A percentile compares a stretch with the other conserved stretches of the same genome.
Evolutionary conservation across 2,329 filamentous ascomycete species (phyloP).

Genomic region (Pyricularia sp.): DNA sequence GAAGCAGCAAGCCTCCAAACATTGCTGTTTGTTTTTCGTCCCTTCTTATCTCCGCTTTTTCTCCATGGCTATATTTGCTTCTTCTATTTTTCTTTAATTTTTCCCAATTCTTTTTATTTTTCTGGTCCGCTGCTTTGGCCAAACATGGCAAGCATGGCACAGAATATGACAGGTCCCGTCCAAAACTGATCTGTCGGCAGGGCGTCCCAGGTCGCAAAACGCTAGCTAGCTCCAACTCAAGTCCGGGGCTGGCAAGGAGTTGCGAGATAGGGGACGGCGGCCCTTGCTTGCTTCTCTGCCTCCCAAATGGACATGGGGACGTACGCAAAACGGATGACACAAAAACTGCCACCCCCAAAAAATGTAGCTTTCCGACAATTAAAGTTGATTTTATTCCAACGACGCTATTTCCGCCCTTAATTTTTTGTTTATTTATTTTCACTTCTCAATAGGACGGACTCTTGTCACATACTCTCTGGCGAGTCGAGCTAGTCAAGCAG

Average conservation of each 20-base stretch:
- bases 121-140: not conserved
- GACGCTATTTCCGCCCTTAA: not conserved
- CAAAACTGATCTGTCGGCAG: not conserved
- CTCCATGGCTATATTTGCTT: not conserved
- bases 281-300: not conserved
- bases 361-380: not conserved
- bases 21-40: not conserved
- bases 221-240: not conserved
- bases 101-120: not conserved
- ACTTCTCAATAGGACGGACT: not conserved
- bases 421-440: no score
- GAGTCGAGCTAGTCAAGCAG: not conserved
- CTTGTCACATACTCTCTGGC: not conserved
- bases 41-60: not conserved
- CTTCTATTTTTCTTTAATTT: not conserved
- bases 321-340: not conserved
- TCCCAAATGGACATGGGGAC: not conserved
- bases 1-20: not conserved
- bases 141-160: not conserved
- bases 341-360: not conserved
- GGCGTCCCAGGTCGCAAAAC: not conserved
- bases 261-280: not conserved
- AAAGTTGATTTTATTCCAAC: not conserved
- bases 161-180: constrained; percentile 1
- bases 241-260: not conserved